A percentile compares a stretch with the other conserved stretches of the same genome.
These are phyloP conservation scores for Solanum paucissectum DNA, from an alignment of 257 asterid species.

Conservation along the genomic window DNA sequence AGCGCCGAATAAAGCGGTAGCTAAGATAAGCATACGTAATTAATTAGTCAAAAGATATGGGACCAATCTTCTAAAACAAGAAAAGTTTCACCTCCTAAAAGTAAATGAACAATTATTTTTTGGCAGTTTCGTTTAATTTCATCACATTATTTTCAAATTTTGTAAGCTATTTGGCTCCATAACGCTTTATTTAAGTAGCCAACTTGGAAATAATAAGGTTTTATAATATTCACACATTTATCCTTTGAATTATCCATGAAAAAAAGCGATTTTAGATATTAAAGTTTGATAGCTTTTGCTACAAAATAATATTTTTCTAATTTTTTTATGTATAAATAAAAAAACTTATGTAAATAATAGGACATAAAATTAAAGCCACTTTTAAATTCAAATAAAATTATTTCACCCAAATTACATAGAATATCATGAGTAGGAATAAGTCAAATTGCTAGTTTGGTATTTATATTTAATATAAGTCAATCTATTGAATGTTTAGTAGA, in stretches of 20 bases:
- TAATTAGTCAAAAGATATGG: conserved; percentile 17
- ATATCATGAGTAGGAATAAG: neutral
- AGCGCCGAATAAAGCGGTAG: conserved; percentile 25
- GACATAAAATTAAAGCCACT: neutral
- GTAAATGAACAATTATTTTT: neutral
- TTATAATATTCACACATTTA: neutral
- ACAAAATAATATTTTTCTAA: neutral
- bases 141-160: neutral
- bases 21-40: conserved; percentile 4
- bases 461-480: neutral
- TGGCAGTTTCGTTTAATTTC: neutral
- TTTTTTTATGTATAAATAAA: too few relatives aligned
- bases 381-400: neutral
- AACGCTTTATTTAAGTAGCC: neutral
- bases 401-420: neutral
- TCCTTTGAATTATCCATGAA: neutral
- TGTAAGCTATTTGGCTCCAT: neutral
- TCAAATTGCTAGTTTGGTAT: neutral
- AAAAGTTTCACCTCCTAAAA: conserved; percentile 1
- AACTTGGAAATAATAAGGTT: neutral
- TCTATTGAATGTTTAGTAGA: neutral
- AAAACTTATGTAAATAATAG: neutral
- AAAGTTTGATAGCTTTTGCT: neutral
- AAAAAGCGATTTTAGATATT: neutral
- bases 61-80: conserved; percentile 7